Base-by-base conservation (phyloP, 257 asterid genomes). In the Solanum verrucosum region DNA sequence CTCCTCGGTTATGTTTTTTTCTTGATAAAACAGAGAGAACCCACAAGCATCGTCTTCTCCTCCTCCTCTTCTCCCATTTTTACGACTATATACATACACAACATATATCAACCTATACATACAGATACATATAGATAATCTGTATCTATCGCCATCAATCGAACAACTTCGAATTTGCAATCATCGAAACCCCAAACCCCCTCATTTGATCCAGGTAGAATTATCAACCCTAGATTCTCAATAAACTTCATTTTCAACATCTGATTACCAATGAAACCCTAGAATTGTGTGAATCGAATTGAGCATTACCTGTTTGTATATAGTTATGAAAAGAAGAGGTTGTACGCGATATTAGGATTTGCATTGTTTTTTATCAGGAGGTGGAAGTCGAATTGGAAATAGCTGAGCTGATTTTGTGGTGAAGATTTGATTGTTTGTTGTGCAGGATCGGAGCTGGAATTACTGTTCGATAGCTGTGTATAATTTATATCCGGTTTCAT, bases 81-180 rank as follows among this genome's bases (percentile, higher is more conserved):
- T 44, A 84, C 65, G 71, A 83, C 87, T 78, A 44, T 84, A 85
- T 65, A 78, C 70, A 68, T 81, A 90, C 38, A 87, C 18, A 79
- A 77, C 37, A 83, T 75, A 87, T 18, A 67, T 72, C 59, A 87
- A 40, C 81, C 25, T 67, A 5, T 88, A 16, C 67, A 6, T 13
- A 37, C 52, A 52, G 56, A 63, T 63, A 86, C 70, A 70, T 67
- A n/a, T 37, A 79, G 38, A 40, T 8, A 42, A 72, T 84, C 40
- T 81, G 73, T 90, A 89, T 84, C 65, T 59, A 83, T 84, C 86
- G 72, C 85, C 67, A 83, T 40, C 78, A 86, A 59, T 79, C 71
- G 86, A 93, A 83, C 93, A 89, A 91, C 87, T 90, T 89, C 88
- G 91, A 73, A 87, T 86, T 87, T 46, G 33, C 84, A 35, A 83